Base-by-base conservation (phyloP, 1,139 yeast genomes). In the Pichia sp. region DNA sequence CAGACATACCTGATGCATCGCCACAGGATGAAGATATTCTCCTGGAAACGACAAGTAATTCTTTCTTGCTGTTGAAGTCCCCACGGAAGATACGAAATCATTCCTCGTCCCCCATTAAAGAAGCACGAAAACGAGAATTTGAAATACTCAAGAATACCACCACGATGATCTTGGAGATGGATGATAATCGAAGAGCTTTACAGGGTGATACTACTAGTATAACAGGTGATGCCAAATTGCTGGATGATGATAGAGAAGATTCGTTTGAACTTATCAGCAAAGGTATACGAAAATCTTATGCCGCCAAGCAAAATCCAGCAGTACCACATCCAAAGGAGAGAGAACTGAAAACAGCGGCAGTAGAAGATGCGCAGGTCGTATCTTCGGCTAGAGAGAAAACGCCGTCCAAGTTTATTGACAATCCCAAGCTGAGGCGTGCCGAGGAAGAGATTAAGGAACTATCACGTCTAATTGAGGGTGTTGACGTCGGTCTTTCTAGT, bases 201-300 rank as follows among this genome's bases (percentile, higher is more conserved):
- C 19, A 23, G 2, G 19, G 10, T 19, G 4, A 19, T 19, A 18
- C 16, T 1, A n/a, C n/a, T n/a, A n/a, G n/a, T n/a, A n/a, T n/a
- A n/a, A n/a, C n/a, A n/a, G n/a, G n/a, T n/a, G n/a, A n/a, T n/a
- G n/a, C n/a, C n/a, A n/a, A n/a, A n/a, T n/a, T 9, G 11, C 8
- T 8, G 11, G 22, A 21, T 21, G 22, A 11, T 9, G 8, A 21
- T 24, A 35, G 34, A 10, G 39, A 54, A 28, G 40, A 45, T 25
- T 55, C 59, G 3, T 55, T 55, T 41, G 58, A 53, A n/a, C 47
- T 46, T 6, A 53, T 55, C n/a, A 51, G 54, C 32, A 41, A 45
- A 21, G 50, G 51, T 26, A 54, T 54, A 13, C 35, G 59, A 22
- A 52, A 55, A 31, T 54, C 58, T 11, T 42, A 53, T 41, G 55